Conservation (phyloP, 306 rosid species). For the Lithocarpus polystachyus region DNA sequence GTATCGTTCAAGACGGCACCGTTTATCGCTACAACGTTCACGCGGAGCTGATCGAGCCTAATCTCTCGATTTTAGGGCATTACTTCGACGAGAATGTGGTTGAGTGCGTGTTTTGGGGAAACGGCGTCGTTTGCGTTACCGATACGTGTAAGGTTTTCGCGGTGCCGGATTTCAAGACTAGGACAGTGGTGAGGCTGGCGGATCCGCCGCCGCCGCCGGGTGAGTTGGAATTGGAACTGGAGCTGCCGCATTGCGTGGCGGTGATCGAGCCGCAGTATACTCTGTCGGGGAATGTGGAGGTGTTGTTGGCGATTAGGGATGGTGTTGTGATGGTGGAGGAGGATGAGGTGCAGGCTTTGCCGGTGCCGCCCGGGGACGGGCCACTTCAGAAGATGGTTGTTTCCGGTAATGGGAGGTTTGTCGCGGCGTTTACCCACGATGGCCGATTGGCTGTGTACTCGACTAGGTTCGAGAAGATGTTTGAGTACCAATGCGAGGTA, state of each 20-base stretch:
- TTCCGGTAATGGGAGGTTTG: constrained; percentile 86
- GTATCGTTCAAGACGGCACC: constrained; percentile 92
- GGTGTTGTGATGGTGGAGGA: constrained; percentile 85
- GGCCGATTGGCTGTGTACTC: constrained; percentile 75
- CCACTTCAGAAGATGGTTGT: constrained; percentile 93
- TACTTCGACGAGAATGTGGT: constrained; percentile 84
- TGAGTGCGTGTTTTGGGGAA: constrained; percentile 88
- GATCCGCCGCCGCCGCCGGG: constrained; percentile 59
- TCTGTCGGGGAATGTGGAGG: constrained; percentile 90
- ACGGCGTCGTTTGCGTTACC: constrained; percentile 76
- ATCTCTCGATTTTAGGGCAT: constrained; percentile 63
- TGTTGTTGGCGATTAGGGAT: constrained; percentile 67
- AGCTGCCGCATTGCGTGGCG: constrained; percentile 81
- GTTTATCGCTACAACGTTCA: constrained; percentile 71
- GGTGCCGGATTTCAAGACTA: constrained; percentile 67
- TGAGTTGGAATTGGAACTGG: constrained; percentile 38
- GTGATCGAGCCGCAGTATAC: constrained; percentile 95
- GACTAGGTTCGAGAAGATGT: constrained; percentile 69
- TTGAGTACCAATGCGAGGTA: constrained; percentile 96
- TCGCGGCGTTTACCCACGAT: constrained; percentile 90
- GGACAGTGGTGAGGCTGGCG: constrained; percentile 56
- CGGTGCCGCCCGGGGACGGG: constrained; percentile 53
- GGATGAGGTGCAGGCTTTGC: constrained; percentile 84
- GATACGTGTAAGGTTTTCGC: constrained; percentile 65
- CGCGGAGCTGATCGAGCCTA: constrained; percentile 63